Evolutionary conservation across 805 yeast genomes (phyloP).

Genomic region (Priceomyces melissophilus): DNA sequence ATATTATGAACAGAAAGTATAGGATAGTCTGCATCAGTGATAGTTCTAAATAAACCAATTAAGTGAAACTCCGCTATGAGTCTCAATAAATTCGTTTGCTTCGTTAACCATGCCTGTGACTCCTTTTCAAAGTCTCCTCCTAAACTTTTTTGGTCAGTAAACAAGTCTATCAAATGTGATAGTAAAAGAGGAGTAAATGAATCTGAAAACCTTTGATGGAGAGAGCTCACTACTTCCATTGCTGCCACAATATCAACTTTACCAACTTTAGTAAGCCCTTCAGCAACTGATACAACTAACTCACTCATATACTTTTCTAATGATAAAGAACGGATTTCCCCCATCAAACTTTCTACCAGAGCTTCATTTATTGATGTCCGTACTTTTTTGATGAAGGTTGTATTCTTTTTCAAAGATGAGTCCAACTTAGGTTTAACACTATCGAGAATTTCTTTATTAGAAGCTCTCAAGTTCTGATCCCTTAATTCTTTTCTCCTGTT

Average conservation of each 20-base stretch:
- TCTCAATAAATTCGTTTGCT: slow-evolving; percentile 47
- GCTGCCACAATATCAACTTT: slow-evolving; percentile 54
- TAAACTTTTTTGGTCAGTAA: slow-evolving; percentile 25
- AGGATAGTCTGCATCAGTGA: slow-evolving; percentile 39
- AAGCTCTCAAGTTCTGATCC: slow-evolving; percentile 47
- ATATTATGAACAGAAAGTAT: slow-evolving; percentile 44
- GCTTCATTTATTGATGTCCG: slow-evolving; percentile 56
- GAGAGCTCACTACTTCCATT: slow-evolving; percentile 61
- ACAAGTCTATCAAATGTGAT: slow-evolving; percentile 38
- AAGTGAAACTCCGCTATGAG: slow-evolving; percentile 56
- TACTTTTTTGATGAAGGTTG: slow-evolving; percentile 72
- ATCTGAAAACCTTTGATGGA: slow-evolving; percentile 70
- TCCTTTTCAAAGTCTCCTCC: slow-evolving; percentile 32
- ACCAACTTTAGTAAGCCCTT: slow-evolving; percentile 52
- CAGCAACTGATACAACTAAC: slow-evolving; percentile 57
- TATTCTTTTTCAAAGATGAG: slow-evolving; percentile 76
- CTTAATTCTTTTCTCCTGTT: slow-evolving; percentile 12
- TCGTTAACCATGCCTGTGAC: slow-evolving; percentile 41
- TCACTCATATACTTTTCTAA: slow-evolving; percentile 76
- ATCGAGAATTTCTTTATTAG: slow-evolving; percentile 44
- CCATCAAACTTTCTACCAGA: slow-evolving; percentile 42
- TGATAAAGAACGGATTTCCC: slow-evolving; percentile 60
- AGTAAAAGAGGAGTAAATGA: slow-evolving; percentile 51
- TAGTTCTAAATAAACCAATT: slow-evolving; percentile 51
- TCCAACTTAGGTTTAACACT: slow-evolving; percentile 44